Evolutionary conservation across 108 stramenopile genomes (phyloP).

Genomic region (Skeletonema costatum): DNA sequence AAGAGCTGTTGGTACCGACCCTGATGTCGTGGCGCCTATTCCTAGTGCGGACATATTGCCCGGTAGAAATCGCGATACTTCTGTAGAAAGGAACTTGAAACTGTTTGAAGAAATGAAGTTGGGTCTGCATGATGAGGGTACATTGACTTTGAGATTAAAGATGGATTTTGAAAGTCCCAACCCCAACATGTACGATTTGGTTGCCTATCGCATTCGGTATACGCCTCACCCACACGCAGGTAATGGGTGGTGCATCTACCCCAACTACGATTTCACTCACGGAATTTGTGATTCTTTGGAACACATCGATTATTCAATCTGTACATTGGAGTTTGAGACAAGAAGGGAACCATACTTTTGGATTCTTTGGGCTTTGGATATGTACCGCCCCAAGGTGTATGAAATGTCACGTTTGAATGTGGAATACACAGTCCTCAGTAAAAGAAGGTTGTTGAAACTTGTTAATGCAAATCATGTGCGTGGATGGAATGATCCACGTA

Average conservation of each 20-base stretch:
- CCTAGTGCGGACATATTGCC: constrained; percentile 71
- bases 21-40: constrained; percentile 75
- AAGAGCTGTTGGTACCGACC: constrained; percentile 66
- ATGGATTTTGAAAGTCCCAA: constrained; percentile 97
- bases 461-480: constrained; percentile 76
- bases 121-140: constrained; percentile 91
- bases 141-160: constrained; percentile 94
- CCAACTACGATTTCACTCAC: constrained; percentile 98
- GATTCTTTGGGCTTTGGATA: constrained; percentile 95
- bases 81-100: constrained; percentile 87
- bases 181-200: constrained; percentile 97
- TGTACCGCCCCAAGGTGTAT: constrained; percentile 95
- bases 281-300: constrained; percentile 97
- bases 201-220: constrained; percentile 96
- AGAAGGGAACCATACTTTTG: constrained; percentile 98
- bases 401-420: constrained; percentile 94
- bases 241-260: constrained; percentile 98
- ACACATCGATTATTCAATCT: constrained; percentile 98
- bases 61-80: constrained; percentile 90
- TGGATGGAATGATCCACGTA: constrained; percentile 99
- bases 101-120: constrained; percentile 94
- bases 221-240: constrained; percentile 96
- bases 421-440: constrained; percentile 94
- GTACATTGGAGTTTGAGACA: constrained; percentile 99
- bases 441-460: constrained; percentile 95